Conservation (phyloP, 352 stramenopile genomes). For the Phytophthora ramorum region DNA sequence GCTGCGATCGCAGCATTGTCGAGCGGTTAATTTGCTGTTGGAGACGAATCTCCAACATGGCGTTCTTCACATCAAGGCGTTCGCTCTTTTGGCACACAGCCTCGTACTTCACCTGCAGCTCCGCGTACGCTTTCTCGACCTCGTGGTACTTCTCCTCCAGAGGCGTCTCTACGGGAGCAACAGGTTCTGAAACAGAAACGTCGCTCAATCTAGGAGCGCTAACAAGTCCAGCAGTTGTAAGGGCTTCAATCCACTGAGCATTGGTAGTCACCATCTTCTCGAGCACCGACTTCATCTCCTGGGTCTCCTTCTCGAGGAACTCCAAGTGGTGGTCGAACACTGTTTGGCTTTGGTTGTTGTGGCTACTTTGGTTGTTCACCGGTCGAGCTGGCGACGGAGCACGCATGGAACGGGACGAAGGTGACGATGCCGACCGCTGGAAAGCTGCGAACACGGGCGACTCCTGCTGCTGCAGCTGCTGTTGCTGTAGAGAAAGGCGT, state of each 20-base stretch:
- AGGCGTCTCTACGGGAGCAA: constrained; percentile 21
- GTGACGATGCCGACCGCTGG: constrained; percentile 19
- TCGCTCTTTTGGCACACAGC: constrained; percentile 48
- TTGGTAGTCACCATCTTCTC: constrained; percentile 81
- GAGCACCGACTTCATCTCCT: constrained; percentile 69
- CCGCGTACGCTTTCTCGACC: constrained; percentile 54
- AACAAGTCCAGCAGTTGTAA: constrained; percentile 40
- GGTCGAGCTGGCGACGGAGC: constrained; percentile 30
- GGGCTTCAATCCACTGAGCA: constrained; percentile 71
- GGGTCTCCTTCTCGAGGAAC: constrained; percentile 73
- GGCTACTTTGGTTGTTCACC: constrained; percentile 45
- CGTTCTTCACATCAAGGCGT: constrained; percentile 65
- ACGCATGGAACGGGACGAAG: constrained; percentile 27
- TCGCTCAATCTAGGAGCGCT: constrained; percentile 26
- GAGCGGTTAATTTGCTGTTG: constrained; percentile 71
- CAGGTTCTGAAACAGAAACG: constrained; percentile 29
- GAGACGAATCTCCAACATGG: constrained; percentile 67
- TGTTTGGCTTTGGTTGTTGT: constrained; percentile 45
- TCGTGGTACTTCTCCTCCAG: constrained; percentile 59
- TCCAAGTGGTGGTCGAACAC: constrained; percentile 71
- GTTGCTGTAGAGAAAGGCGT: constrained; percentile 19
- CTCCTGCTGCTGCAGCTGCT: constrained; percentile 24
- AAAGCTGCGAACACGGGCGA: constrained; percentile 31
- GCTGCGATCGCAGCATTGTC: constrained; percentile 65
- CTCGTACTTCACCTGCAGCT: constrained; percentile 69